phyloP scores from a whole-genome alignment of 1,139 yeast genomes.

The Pichia cactophila region DNA sequence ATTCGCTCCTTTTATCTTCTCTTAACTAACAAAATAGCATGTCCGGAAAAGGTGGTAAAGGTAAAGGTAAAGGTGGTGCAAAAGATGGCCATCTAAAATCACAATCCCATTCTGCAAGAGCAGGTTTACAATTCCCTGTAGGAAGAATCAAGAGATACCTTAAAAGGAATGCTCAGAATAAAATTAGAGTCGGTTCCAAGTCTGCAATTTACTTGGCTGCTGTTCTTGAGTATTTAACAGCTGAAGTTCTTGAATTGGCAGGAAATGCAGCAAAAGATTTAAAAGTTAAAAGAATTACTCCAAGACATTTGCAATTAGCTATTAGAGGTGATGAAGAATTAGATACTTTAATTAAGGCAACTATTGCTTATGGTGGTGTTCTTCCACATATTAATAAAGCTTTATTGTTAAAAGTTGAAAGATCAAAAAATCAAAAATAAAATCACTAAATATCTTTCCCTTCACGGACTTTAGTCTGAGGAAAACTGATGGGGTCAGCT shows the following conservation, averaged over 20 bases:
- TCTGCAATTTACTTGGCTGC: constrained; percentile 74
- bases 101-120: constrained; percentile 92
- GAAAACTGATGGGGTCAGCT: not conserved
- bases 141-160: constrained; percentile 97
- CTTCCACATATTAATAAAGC: constrained; percentile 96
- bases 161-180: constrained; percentile 86
- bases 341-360: constrained; percentile 91
- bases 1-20: not conserved
- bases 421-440: constrained; percentile 44
- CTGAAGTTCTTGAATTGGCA: constrained; percentile 95
- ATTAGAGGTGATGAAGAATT: constrained; percentile 98
- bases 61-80: constrained; percentile 87
- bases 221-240: constrained; percentile 91
- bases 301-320: constrained; percentile 97
- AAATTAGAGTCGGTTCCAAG: constrained; percentile 93
- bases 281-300: constrained; percentile 96
- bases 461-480: too few species aligned
- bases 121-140: constrained; percentile 96
- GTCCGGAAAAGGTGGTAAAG: constrained; percentile 98
- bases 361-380: constrained; percentile 99
- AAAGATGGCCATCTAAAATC: constrained; percentile 56
- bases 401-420: constrained; percentile 83
- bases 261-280: constrained; percentile 99
- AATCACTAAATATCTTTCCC: too few species aligned
- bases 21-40: constrained; percentile 29